Evolutionary conservation across 768 basidiomycete genomes (phyloP), one percentile per base, ranked within the genome.

Genomic region (Cystoderma amianthinum): DNA sequence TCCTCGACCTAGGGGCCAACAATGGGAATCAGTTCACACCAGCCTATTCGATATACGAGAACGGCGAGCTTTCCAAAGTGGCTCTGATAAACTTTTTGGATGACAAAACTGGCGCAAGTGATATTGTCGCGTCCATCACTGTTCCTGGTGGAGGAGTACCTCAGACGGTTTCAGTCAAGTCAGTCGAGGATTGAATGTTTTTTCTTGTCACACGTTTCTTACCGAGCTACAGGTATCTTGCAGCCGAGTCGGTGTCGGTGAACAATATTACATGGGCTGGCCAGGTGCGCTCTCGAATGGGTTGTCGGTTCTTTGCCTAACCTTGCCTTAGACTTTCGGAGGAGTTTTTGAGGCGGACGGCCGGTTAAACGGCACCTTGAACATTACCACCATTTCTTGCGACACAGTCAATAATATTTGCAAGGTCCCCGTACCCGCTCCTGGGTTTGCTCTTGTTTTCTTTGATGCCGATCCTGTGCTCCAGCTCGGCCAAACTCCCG

Each of bases 1-100:
- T 90, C 9, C 53, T 84, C 19, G 87, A 91, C 54, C 65, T 91
- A 22, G 54, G 58, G 16, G 67, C 70, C 19, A 78, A 78, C 50
- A 50, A 46, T 35, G 71, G 63, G 10, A 76, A 73, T 53, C 64
- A 67, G 22, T 74, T 65, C 50, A 81, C 80, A 5, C 82, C 86
- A 12, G 70, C 72, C 6, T 83, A 86, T 52, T 82, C 74, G 6
- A 76, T 91, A 38, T 91, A 86, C 54, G 84, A 90, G 56, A 66
- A 78, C 44, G 80, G 75, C 15, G 60, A 63, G 4, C 74, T 82
- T 1, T 66, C 69, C 1, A 73, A 82, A 32, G 66, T 87, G 12
- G 78, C 76, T 11, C 57, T 91, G 24, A 70, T 90, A 64, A 92
- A 91, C 61, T 89, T 72, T 50, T 68, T 84, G 42, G 67, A 69